phyloP scores from a whole-genome alignment of 768 basidiomycete species.

The Macrocybe gigantea region DNA sequence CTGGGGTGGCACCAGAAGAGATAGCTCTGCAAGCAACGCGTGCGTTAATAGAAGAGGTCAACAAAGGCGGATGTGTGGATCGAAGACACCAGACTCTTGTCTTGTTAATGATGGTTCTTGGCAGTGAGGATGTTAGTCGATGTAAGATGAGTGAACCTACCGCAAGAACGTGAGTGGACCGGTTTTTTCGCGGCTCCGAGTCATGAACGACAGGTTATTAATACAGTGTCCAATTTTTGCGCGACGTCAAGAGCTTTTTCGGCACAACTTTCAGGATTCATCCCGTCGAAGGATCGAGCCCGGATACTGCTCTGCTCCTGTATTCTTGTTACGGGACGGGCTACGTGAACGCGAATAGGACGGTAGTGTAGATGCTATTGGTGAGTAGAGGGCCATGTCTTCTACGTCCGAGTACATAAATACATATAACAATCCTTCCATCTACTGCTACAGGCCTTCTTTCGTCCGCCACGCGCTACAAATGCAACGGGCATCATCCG shows the following conservation, averaged over 20 bases:
- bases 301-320: slow-evolving; percentile 53
- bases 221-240: slow-evolving; percentile 82
- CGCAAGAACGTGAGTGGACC: slow-evolving; percentile 60
- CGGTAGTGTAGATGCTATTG: slow-evolving; percentile 44
- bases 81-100: slow-evolving; percentile 83
- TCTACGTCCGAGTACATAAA: no score
- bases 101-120: slow-evolving; percentile 88
- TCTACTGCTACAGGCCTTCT: no score
- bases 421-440: no score
- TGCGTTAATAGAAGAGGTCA: slow-evolving; percentile 72
- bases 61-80: slow-evolving; percentile 86
- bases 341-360: slow-evolving; percentile 82
- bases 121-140: slow-evolving; percentile 93
- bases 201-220: slow-evolving; percentile 5
- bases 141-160: slow-evolving; percentile 85
- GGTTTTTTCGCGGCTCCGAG: not conserved
- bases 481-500: no score
- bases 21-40: slow-evolving; percentile 80
- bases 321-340: slow-evolving; percentile 93
- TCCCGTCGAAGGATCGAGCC: slow-evolving; percentile 46
- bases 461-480: no score
- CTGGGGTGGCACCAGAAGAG: slow-evolving; percentile 88
- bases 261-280: slow-evolving; percentile 92
- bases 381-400: no score
- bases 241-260: slow-evolving; percentile 77